Conservation (phyloP, 768 basidiomycete genomes). For the Suillus sp. region DNA sequence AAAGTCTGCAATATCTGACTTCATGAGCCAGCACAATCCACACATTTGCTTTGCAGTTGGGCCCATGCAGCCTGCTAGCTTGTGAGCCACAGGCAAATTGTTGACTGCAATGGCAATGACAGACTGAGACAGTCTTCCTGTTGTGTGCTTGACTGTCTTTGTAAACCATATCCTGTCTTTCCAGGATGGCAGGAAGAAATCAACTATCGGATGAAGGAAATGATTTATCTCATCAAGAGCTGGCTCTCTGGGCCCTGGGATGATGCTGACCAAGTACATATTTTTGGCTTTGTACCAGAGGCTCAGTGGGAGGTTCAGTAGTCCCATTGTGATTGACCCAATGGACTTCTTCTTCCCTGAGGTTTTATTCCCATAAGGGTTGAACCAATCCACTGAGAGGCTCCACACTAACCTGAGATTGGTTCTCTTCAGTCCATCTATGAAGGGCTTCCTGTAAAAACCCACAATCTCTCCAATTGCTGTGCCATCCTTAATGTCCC, state of each 20-base stretch:
- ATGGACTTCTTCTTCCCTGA: constrained; percentile 19
- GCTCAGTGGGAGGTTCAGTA: constrained; percentile 27
- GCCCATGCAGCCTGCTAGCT: constrained; percentile 23
- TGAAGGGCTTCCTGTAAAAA: constrained; percentile 29
- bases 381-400: constrained; percentile 32
- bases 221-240: constrained; percentile 34
- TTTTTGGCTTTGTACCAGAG: constrained; percentile 31
- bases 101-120: constrained; percentile 28
- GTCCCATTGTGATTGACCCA: constrained; percentile 18
- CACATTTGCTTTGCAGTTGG: constrained; percentile 29
- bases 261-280: constrained; percentile 38
- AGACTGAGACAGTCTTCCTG: constrained; percentile 31
- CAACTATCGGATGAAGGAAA: constrained; percentile 34
- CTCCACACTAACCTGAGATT: constrained; percentile 23
- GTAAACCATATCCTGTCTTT: constrained; percentile 29
- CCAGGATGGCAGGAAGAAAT: constrained; percentile 37
- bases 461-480: constrained; percentile 28
- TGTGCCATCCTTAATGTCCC: constrained; percentile 29
- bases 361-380: constrained; percentile 25
- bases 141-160: constrained; percentile 19
- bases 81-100: constrained; percentile 30
- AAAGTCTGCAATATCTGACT: constrained; percentile 31
- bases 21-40: constrained; percentile 26
- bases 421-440: constrained; percentile 14
- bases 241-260: constrained; percentile 41